Evolutionary conservation across 495 filamentous ascomycete genomes (phyloP).

Genomic region (Penicillium herquei): DNA sequence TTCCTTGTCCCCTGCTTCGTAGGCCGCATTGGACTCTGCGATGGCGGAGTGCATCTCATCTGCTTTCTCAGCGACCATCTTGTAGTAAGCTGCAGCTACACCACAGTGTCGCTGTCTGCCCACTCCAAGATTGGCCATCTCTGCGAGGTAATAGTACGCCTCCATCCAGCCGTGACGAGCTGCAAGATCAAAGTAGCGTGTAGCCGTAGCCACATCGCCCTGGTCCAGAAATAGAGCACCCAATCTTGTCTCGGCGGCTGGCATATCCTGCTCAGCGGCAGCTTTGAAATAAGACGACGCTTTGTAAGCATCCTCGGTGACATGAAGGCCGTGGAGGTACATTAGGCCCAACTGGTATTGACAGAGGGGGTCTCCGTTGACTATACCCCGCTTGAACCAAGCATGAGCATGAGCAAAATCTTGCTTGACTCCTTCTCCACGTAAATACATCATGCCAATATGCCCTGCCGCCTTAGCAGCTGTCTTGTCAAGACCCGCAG

Average conservation of each 20-base stretch:
- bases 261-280: constrained; percentile 80
- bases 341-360: constrained; percentile 85
- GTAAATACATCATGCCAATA: constrained; percentile 88
- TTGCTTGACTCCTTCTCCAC: constrained; percentile 86
- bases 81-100: constrained; percentile 85
- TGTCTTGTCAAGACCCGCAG: constrained; percentile 68
- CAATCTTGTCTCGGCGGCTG: constrained; percentile 78
- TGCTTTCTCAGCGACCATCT: constrained; percentile 87
- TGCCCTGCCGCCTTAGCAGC: constrained; percentile 89
- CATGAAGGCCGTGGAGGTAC: constrained; percentile 81
- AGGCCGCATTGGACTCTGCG: constrained; percentile 80
- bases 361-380: constrained; percentile 78
- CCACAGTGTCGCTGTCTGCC: constrained; percentile 78
- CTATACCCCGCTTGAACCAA: constrained; percentile 85
- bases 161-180: constrained; percentile 86
- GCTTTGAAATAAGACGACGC: constrained; percentile 80
- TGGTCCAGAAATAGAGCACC: constrained; percentile 90
- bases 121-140: constrained; percentile 79
- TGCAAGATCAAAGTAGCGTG: constrained; percentile 88
- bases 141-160: constrained; percentile 92
- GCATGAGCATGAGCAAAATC: constrained; percentile 68
- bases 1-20: constrained; percentile 81
- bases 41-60: constrained; percentile 84
- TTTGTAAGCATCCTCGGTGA: constrained; percentile 67
- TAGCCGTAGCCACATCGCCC: constrained; percentile 72